phyloP scores from a whole-genome alignment of 2,329 filamentous ascomycete species.

The Botryotinia convoluta region DNA sequence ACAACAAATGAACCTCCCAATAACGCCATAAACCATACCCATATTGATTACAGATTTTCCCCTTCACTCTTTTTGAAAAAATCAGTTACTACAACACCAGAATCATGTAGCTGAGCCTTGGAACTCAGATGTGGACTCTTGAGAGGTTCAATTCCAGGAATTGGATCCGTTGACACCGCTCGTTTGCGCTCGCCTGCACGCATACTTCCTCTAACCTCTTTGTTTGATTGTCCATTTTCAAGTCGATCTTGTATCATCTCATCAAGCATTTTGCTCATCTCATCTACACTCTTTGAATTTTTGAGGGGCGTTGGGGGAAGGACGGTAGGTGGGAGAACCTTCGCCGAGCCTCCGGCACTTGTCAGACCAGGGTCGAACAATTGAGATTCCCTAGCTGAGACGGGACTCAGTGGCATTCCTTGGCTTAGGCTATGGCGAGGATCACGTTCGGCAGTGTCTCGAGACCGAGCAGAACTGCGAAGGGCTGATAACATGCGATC shows the following conservation, averaged over 20 bases:
- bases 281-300: conserved; percentile 68
- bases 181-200: conserved; percentile 49
- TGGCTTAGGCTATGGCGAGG: conserved; percentile 29
- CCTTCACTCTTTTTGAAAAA: conserved; percentile 14
- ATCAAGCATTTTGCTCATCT: conserved; percentile 90
- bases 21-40: conserved; percentile 4
- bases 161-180: conserved; percentile 2
- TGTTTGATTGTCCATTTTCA: conserved; percentile 69
- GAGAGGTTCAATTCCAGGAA: conserved; percentile 13
- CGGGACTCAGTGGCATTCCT: conserved; percentile 34
- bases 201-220: conserved; percentile 65
- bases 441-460: conserved; percentile 70
- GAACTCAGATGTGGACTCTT: conserved; percentile 4
- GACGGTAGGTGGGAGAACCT: conserved; percentile 24
- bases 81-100: conserved; percentile 14
- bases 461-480: conserved; percentile 78
- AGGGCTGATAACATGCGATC: conserved; percentile 89
- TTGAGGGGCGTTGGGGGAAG: conserved; percentile 32
- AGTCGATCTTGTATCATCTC: conserved; percentile 94
- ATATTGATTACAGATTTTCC: conserved; percentile 11
- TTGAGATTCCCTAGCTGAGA: conserved; percentile 35
- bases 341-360: conserved; percentile 20
- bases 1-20: conserved; percentile 13
- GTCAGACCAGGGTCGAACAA: conserved; percentile 25
- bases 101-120: conserved; percentile 14